These are phyloP conservation scores for Lepidium sativum DNA, from an alignment of 345 rosid species.

Conservation along the genomic window DNA sequence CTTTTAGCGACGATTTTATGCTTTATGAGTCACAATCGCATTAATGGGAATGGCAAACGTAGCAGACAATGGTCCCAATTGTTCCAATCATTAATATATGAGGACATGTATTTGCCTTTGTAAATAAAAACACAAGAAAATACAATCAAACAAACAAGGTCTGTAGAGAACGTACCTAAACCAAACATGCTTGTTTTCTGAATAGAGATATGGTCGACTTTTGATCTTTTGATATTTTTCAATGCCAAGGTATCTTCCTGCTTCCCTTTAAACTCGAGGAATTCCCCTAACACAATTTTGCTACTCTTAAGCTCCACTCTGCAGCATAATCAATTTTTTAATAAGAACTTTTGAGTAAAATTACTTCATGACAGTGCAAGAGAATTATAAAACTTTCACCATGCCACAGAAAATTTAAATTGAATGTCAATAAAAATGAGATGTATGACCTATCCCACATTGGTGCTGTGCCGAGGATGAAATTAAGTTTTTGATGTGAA, in stretches of 20 bases:
- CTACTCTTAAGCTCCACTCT: slow-evolving; percentile 82
- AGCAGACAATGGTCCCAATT: not conserved
- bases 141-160: not conserved
- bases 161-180: slow-evolving; percentile 41
- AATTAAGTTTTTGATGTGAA: slow-evolving; percentile 55
- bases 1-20: not conserved
- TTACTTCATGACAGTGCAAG: not conserved
- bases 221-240: slow-evolving; percentile 68
- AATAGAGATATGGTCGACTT: slow-evolving; percentile 49
- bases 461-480: slow-evolving; percentile 73
- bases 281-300: slow-evolving; percentile 75
- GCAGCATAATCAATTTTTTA: slow-evolving; percentile 9
- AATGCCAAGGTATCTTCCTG: slow-evolving; percentile 54
- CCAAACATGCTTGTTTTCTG: slow-evolving; percentile 94
- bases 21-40: not conserved
- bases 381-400: not conserved
- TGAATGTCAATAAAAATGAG: slow-evolving; percentile 19
- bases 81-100: not conserved
- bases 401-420: not conserved
- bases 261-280: slow-evolving; percentile 78
- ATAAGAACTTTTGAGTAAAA: not conserved
- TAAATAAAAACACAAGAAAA: not conserved
- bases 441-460: slow-evolving; percentile 85
- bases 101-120: not conserved
- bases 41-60: not conserved